A percentile compares a stretch with the other conserved stretches of the same genome.
phyloP scores from a whole-genome alignment of 306 rosid species.

The Rosa multiflora region DNA sequence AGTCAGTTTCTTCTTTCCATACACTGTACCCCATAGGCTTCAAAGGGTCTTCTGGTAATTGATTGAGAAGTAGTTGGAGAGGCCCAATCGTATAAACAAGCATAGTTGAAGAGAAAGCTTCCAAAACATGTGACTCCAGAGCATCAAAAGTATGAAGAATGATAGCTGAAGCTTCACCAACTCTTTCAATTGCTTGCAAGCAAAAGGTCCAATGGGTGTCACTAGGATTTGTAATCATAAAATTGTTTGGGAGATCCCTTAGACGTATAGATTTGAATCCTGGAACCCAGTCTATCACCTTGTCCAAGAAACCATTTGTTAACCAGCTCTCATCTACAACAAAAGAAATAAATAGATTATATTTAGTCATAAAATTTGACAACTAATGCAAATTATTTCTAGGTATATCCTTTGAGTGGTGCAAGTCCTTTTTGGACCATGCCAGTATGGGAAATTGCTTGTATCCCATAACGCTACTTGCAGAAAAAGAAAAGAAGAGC shows the following conservation, averaged over 20 bases:
- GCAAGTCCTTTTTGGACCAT: neutral
- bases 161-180: neutral
- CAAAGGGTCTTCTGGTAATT: neutral
- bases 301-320: neutral
- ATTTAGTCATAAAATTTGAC: too few relatives aligned
- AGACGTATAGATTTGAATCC: neutral
- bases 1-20: conserved; percentile 16
- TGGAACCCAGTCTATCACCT: neutral
- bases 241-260: neutral
- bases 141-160: neutral
- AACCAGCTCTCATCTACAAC: neutral
- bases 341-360: neutral
- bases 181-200: too few relatives aligned
- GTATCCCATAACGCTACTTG: conserved; percentile 1
- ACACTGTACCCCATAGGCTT: neutral
- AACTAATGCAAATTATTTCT: neutral
- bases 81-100: conserved; percentile 1
- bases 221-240: neutral
- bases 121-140: neutral
- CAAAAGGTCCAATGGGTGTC: too few relatives aligned
- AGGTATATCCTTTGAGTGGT: conserved; percentile 5
- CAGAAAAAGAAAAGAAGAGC: conserved; percentile 9
- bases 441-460: conserved; percentile 2
- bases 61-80: neutral
- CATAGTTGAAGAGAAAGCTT: neutral